Evolutionary conservation across 345 rosid species (phyloP).

Genomic region (Moricandia arvensis): DNA sequence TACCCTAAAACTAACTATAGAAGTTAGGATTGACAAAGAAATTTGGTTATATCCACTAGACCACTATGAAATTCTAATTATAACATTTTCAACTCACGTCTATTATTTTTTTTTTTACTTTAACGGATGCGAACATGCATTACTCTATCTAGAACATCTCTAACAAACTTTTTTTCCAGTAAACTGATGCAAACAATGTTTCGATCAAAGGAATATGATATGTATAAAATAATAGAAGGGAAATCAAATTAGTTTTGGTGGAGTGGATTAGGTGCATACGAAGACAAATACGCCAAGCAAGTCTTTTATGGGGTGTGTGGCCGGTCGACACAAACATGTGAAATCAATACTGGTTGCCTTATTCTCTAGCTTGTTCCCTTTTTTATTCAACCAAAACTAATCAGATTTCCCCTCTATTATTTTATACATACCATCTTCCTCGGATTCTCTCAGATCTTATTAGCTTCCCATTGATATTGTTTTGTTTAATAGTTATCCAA

Average conservation of each 20-base stretch:
- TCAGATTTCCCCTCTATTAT: conserved; percentile 5
- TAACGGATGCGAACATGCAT: no score
- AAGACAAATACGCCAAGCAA: conserved; percentile 31
- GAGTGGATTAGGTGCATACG: neutral
- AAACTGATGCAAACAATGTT: neutral
- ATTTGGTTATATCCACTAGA: no score
- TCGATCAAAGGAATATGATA: neutral
- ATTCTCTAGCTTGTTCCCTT: conserved; percentile 22
- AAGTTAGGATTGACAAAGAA: neutral
- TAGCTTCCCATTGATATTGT: neutral
- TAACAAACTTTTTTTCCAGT: no score
- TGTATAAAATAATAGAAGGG: neutral
- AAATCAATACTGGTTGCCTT: conserved; percentile 32
- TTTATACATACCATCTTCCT: conserved; percentile 11
- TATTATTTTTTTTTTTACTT: no score
- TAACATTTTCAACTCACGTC: no score
- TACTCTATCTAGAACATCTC: no score
- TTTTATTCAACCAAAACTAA: neutral
- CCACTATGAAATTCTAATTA: no score
- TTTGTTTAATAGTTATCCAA: conserved; percentile 19
- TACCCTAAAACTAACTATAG: neutral
- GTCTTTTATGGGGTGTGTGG: conserved; percentile 24
- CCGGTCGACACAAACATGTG: conserved; percentile 39
- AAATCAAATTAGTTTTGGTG: neutral
- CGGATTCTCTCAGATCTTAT: conserved; percentile 30